phyloP scores from a whole-genome alignment of 2,329 filamentous ascomycete genomes.

The Rhinocladiella mackenziei region DNA sequence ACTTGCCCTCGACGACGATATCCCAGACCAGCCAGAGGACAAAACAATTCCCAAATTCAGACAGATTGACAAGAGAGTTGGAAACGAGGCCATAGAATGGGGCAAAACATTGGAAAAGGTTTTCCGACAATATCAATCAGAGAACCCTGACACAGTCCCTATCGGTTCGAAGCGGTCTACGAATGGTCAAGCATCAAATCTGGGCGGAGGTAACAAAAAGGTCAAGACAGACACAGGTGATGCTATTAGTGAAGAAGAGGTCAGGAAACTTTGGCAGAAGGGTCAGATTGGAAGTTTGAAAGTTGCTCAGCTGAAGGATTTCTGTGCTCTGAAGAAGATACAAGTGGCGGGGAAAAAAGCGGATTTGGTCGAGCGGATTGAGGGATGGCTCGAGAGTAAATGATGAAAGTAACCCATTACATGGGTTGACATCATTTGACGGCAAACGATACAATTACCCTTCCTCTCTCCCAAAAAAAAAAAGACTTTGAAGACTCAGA shows the following conservation, averaged over 20 bases:
- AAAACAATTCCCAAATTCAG: conserved; percentile 78
- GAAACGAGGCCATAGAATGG: conserved; percentile 74
- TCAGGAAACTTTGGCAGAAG: conserved; percentile 41
- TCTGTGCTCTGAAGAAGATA: conserved; percentile 43
- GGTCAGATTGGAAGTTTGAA: conserved; percentile 47
- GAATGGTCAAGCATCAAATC: conserved; percentile 20
- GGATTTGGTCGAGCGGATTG: conserved; percentile 49
- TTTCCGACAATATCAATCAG: conserved; percentile 43
- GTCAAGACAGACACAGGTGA: conserved; percentile 40
- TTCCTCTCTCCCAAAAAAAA: too few species aligned
- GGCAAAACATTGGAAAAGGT: conserved; percentile 63
- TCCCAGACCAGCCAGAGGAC: conserved; percentile 70
- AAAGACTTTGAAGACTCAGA: too few species aligned
- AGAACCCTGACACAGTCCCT: conserved; percentile 39
- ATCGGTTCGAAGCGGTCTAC: conserved; percentile 47
- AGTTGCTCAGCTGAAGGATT: conserved; percentile 45
- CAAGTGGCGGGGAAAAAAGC: conserved; percentile 47
- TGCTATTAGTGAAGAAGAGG: conserved; percentile 34
- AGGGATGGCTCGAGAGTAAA: conserved; percentile 47
- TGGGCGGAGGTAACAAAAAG: conserved; percentile 46
- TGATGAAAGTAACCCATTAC: conserved; percentile 23
- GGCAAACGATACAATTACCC: too few species aligned
- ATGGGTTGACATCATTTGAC: neutral
- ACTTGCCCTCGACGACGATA: conserved; percentile 83
- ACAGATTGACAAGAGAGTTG: conserved; percentile 85